A percentile compares a stretch with the other conserved stretches of the same genome.
Evolutionary conservation across 2,329 filamentous ascomycete species (phyloP).

Genomic region (Curvularia spicifera): DNA sequence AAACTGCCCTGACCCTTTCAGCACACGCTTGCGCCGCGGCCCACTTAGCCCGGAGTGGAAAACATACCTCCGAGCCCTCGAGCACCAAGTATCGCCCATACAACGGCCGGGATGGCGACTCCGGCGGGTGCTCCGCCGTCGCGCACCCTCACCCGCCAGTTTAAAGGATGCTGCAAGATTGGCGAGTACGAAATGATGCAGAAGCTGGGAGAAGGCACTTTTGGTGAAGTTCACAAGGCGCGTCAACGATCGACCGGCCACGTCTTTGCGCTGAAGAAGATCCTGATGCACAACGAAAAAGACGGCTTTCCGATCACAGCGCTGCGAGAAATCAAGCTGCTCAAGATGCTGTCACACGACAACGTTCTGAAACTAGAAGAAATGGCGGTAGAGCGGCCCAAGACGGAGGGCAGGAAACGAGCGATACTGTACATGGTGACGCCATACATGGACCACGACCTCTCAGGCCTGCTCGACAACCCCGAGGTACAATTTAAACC

Average conservation of each 20-base stretch:
- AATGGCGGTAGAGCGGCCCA: constrained; percentile 87
- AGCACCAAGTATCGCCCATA: neutral
- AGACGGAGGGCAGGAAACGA: constrained; percentile 62
- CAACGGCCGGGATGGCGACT: constrained; percentile 27
- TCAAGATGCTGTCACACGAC: constrained; percentile 90
- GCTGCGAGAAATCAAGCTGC: constrained; percentile 93
- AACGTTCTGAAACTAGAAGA: constrained; percentile 90
- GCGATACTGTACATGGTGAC: constrained; percentile 98
- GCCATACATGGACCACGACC: constrained; percentile 98
- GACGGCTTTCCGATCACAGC: constrained; percentile 99
- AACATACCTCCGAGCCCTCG: neutral
- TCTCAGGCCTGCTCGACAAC: constrained; percentile 96
- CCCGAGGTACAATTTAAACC: constrained; percentile 86
- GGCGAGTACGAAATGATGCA: constrained; percentile 78
- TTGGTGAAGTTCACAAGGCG: constrained; percentile 94
- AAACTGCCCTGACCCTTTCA: constrained; percentile 18
- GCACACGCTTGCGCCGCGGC: constrained; percentile 18
- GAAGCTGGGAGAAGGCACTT: constrained; percentile 93
- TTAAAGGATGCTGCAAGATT: constrained; percentile 84
- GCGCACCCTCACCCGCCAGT: constrained; percentile 63
- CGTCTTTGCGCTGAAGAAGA: constrained; percentile 93
- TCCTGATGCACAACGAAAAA: constrained; percentile 99
- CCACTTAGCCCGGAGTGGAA: constrained; percentile 24
- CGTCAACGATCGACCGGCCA: constrained; percentile 75
- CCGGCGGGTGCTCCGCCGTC: constrained; percentile 50